Percentiles rank a stretch among this genome's conserved stretches.
These are phyloP conservation scores for Penicillium verhagenii DNA, from an alignment of 495 filamentous ascomycete genomes.

Conservation along the genomic window DNA sequence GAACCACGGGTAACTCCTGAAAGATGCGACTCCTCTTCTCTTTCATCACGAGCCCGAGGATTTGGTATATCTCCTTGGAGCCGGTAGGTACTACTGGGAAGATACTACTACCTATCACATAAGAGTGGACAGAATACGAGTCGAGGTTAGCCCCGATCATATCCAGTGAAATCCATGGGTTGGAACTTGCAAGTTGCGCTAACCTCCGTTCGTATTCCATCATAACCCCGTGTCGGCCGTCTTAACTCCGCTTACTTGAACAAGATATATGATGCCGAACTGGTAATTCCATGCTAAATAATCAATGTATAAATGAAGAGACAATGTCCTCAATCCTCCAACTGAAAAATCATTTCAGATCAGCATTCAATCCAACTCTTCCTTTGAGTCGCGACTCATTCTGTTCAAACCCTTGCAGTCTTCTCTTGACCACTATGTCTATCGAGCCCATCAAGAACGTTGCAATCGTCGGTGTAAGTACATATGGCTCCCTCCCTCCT, in stretches of 20 bases:
- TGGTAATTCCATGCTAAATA: not conserved
- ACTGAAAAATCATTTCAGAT: not conserved
- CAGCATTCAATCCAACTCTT: not conserved
- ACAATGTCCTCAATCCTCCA: not conserved
- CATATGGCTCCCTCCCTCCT: not conserved
- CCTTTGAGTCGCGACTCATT: not conserved
- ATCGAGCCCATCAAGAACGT: conserved; percentile 8
- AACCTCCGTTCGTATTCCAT: not conserved
- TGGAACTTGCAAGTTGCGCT: not conserved
- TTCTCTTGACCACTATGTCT: conserved; percentile 8
- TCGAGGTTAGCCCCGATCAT: not conserved
- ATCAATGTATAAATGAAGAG: not conserved
- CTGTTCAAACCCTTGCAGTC: not conserved
- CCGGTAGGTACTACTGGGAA: no score
- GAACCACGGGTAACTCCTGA: no score
- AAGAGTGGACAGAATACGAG: not conserved
- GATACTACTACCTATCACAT: no score
- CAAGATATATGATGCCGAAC: no score
- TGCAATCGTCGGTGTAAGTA: conserved; percentile 19
- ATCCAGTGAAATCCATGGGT: not conserved
- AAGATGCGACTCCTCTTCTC: no score
- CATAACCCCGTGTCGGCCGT: not conserved
- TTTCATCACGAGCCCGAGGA: no score
- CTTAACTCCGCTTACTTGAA: not conserved
- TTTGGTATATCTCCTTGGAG: no score